A percentile compares a stretch with the other conserved stretches of the same genome.
These are phyloP conservation scores for Talaromyces sp. DNA, from an alignment of 2,329 filamentous ascomycete species.

Conservation along the genomic window DNA sequence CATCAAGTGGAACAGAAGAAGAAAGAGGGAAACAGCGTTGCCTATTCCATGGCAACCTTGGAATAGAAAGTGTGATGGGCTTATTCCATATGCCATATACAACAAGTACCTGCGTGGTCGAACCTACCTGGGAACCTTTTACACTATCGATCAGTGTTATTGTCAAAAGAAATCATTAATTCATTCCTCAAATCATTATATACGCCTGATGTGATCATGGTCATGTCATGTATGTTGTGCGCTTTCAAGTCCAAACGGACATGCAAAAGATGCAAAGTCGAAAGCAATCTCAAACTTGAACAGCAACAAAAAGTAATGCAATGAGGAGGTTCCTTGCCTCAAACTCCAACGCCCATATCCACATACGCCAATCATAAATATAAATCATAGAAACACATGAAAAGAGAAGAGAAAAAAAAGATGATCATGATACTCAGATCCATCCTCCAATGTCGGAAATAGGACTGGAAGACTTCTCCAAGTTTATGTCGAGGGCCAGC, in stretches of 20 bases:
- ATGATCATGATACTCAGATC: conserved; percentile 27
- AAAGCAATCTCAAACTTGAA: neutral
- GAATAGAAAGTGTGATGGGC: too few relatives aligned
- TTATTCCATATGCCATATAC: too few relatives aligned
- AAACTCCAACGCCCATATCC: conserved; percentile 8
- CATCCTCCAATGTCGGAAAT: conserved; percentile 31
- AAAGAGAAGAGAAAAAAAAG: conserved; percentile 16
- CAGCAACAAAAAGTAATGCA: neutral
- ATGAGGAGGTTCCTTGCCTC: conserved; percentile 1
- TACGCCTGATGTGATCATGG: conserved; percentile 14
- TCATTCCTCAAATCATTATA: conserved; percentile 16
- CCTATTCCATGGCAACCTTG: too few relatives aligned
- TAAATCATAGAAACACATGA: conserved; percentile 8
- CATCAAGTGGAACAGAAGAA: neutral
- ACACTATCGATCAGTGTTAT: too few relatives aligned
- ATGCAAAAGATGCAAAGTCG: conserved; percentile 5
- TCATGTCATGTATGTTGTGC: conserved; percentile 8
- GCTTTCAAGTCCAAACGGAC: conserved; percentile 1
- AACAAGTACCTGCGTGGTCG: too few relatives aligned
- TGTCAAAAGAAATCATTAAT: neutral
- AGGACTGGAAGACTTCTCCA: conserved; percentile 20
- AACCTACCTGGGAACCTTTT: too few relatives aligned
- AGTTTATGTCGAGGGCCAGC: conserved; percentile 48
- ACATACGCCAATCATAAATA: conserved; percentile 12
- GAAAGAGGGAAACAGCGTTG: too few relatives aligned